These are phyloP conservation scores for Collybia nuda DNA, from an alignment of 768 basidiomycete species.

Conservation along the genomic window DNA sequence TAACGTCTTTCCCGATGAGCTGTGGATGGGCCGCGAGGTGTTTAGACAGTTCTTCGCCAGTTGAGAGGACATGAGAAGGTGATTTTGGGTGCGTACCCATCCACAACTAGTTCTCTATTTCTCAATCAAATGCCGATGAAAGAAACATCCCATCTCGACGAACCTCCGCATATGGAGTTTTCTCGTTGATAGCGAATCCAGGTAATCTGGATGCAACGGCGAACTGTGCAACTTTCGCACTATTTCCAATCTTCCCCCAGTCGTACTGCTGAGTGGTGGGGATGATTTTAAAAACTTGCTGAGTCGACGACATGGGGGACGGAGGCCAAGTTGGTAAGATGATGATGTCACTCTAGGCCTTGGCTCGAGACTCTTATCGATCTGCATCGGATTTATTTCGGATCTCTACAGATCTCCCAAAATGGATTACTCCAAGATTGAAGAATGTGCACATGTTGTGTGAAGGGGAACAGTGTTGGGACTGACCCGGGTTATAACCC, in stretches of 20 bases:
- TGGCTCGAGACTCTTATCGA: too few relatives aligned
- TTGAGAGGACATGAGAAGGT: conserved; percentile 39
- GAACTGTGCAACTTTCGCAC: conserved; percentile 87
- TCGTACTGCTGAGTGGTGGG: conserved; percentile 91
- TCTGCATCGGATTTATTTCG: too few relatives aligned
- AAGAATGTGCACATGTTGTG: too few relatives aligned
- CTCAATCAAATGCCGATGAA: too few relatives aligned
- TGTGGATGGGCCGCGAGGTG: conserved; percentile 65
- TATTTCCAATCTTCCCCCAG: conserved; percentile 86
- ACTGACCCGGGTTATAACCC: too few relatives aligned
- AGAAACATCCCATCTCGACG: too few relatives aligned
- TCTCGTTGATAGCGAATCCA: conserved; percentile 67
- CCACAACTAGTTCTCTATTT: conserved; percentile 68
- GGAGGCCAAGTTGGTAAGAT: too few relatives aligned
- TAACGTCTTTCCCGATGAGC: conserved; percentile 64
- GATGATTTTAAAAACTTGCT: conserved; percentile 68
- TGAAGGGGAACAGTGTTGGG: too few relatives aligned
- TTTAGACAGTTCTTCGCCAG: conserved; percentile 46
- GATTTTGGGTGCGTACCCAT: conserved; percentile 94
- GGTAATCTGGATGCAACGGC: conserved; percentile 60
- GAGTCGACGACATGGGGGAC: too few relatives aligned
- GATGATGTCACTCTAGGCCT: too few relatives aligned
- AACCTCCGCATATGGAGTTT: conserved; percentile 88
- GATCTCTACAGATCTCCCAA: background rate
- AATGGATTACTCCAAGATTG: too few relatives aligned